Conservation (phyloP, 2,329 filamentous ascomycete genomes). For the Xylaria digitata region DNA sequence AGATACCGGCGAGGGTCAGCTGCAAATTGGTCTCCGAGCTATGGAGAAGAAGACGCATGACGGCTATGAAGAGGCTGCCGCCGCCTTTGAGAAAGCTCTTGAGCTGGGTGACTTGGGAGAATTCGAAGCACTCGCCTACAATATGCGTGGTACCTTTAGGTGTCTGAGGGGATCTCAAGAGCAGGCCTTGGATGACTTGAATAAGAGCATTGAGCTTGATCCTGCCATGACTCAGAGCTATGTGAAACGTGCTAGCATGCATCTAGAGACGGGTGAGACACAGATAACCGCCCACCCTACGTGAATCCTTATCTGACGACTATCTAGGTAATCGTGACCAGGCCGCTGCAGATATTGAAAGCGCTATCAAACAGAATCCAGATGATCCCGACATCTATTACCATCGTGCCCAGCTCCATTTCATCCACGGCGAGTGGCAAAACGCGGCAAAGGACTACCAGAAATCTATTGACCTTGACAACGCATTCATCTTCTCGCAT, state of each 20-base stretch:
- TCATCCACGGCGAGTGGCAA: conserved; percentile 93
- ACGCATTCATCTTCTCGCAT: conserved; percentile 98
- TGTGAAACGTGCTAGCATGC: conserved; percentile 98
- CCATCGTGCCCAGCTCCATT: conserved; percentile 97
- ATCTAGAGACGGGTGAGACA: conserved; percentile 84
- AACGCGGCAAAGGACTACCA: conserved; percentile 98
- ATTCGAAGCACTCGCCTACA: conserved; percentile 91
- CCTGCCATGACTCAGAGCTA: conserved; percentile 92
- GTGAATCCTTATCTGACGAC: conserved; percentile 14
- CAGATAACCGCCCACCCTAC: neutral
- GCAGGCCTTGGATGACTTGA: conserved; percentile 84
- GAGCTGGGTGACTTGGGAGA: conserved; percentile 83
- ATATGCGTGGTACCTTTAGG: conserved; percentile 95
- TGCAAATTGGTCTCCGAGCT: conserved; percentile 83
- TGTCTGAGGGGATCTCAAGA: conserved; percentile 91
- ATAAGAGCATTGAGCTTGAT: conserved; percentile 92
- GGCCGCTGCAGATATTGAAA: conserved; percentile 87
- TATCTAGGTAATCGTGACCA: conserved; percentile 80
- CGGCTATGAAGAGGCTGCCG: conserved; percentile 88
- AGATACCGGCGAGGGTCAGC: conserved; percentile 83
- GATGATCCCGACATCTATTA: conserved; percentile 98
- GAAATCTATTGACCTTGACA: conserved; percentile 97
- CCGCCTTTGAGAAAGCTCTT: conserved; percentile 87
- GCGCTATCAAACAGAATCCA: conserved; percentile 84
- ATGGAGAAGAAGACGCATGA: conserved; percentile 89